Base-by-base conservation (phyloP, 2,329 filamentous ascomycete genomes). In the Erysiphe neolycopersici region DNA sequence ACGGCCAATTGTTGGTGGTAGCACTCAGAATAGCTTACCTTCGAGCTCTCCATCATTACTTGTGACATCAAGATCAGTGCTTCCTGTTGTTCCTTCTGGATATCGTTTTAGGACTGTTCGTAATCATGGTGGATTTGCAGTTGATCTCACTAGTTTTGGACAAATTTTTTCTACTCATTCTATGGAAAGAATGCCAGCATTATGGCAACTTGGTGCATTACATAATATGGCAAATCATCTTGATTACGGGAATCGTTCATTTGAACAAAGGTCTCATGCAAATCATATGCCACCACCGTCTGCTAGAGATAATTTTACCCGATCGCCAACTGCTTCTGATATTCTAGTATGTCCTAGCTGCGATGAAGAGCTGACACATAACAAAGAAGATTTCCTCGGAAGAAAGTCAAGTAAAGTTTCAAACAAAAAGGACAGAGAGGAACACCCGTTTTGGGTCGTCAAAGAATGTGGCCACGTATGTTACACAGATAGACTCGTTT, bases 391-490 rank as follows among this genome's bases (percentile, higher is more conserved):
- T 14, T 52, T 54, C 22, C 54, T 55, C 5, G 62, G 61, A 54
- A 66, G 61, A 47, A 52, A 58, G 29, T 48, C 49, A 10, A 59
- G 62, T 16, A 73, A 68, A 52, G 62, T 66, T 17, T 60, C 63
- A 6, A 68, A 66, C 18, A 56, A 46, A 44, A 58, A 67, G 44
- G 64, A 67, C 18, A 64, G 69, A 26, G 56, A 64, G 31, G 84
- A 92, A 59, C 76, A 81, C 55, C 79, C 93, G 53, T 87, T 95
- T 48, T 95, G 85, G 84, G 78, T 89, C 0, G 68, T 89, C 32
- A 93, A 85, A 60, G 69, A 69, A 43, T 98, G 89, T 58, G 89
- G 89, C 49, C 89, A 98, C 62, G 89, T 95, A 68, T 59, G 71
- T 65, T 38, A 12, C 14, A 16, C 30, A 5, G 14, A 5, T 22